Conservation (phyloP, 495 filamentous ascomycete genomes). For the Xeromyces bisporus region DNA sequence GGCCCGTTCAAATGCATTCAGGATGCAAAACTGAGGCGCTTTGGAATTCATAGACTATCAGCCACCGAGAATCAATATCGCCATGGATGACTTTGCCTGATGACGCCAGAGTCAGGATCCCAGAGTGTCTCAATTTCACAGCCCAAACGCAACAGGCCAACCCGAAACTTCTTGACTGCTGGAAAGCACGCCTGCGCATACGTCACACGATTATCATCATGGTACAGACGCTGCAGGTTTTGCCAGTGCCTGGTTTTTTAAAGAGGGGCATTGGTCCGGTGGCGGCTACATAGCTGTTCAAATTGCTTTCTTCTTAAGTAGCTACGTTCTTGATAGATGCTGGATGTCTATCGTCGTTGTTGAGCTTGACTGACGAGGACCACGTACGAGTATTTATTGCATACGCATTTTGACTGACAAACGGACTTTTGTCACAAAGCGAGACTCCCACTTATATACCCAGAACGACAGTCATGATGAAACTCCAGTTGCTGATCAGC, state of each 20-base stretch:
- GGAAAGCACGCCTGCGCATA: neutral
- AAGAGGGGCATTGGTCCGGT: neutral
- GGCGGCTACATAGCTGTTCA: neutral
- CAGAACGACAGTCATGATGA: constrained; percentile 52
- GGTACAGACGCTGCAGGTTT: neutral
- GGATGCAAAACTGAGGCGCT: too few relatives aligned
- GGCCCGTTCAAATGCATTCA: too few relatives aligned
- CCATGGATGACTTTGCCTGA: neutral
- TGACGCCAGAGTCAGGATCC: neutral
- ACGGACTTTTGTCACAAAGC: neutral
- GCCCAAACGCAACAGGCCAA: too few relatives aligned
- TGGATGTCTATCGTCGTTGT: neutral
- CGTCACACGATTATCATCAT: neutral
- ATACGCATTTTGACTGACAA: neutral
- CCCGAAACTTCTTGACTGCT: neutral
- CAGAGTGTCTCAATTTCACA: too few relatives aligned
- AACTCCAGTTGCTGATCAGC: constrained; percentile 47
- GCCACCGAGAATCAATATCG: too few relatives aligned
- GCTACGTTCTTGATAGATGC: too few relatives aligned
- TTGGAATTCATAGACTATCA: too few relatives aligned
- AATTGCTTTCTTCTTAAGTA: too few relatives aligned
- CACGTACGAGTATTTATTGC: neutral
- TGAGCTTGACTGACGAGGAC: neutral
- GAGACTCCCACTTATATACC: too few relatives aligned
- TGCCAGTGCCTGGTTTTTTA: neutral